Evolutionary conservation across 179 eudicot species (phyloP), one percentile per base, ranked within the genome.

Genomic region (Beta lomatogona): DNA sequence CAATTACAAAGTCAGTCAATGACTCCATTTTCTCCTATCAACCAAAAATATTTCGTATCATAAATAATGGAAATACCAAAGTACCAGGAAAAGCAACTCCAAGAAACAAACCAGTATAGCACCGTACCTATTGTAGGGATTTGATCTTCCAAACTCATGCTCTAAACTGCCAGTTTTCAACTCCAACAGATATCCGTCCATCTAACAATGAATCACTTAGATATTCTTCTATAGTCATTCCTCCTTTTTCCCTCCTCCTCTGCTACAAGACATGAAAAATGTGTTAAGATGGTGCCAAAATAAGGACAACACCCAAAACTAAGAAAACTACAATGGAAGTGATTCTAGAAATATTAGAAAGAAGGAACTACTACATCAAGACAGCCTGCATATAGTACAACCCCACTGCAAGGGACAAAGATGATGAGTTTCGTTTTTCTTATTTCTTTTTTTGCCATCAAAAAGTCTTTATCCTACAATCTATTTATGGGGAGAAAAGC

Each of bases 141-240:
- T 67, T 82, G 83, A 77, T 88, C 90, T 70, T 87, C 87, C 59
- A 82, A 67, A 71, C 76, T 89, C 92, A 90, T 90, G 86, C 81
- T 81, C 61, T 80, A 77, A 67, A 81, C 75, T 19, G 52, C n/a
- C 77, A 46, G 73, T 45, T 25, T 53, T 73, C 77, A 46, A 72
- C 78, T 76, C 79, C 80, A 79, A 74, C 61, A 48, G 57, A 77
- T 74, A 73, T 68, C 69, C 77, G 45, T 76, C 79, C 89, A 86
- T 88, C 78, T 61, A 55, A 86, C 41, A 79, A 82, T 73, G 22
- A 74, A 70, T 72, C 77, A 5, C 71, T 50, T 55, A 12, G 15
- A 76, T 46, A 75, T 60, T 44, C 76, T 66, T 79, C 76, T 22
- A 65, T n/a, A 59, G 53, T 45, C 85, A 60, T 75, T 69, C 74